Conservation (phyloP, 441 rosid genomes). For the Pelargonium myrrhifolium region DNA sequence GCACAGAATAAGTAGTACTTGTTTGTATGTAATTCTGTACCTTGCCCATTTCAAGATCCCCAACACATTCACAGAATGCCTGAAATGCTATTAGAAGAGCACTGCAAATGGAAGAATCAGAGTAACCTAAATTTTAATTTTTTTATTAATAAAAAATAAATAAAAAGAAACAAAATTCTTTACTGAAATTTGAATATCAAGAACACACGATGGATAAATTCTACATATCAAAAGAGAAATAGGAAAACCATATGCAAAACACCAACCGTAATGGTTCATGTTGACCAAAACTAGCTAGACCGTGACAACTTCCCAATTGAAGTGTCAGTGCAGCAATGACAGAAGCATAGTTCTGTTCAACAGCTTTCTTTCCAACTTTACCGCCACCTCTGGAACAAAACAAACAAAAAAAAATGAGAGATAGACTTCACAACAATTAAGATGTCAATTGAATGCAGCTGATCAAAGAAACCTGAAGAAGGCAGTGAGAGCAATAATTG, state of each 20-base stretch:
- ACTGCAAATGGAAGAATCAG: constrained; percentile 40
- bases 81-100: constrained; percentile 86
- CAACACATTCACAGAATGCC: constrained; percentile 98
- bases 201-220: constrained; percentile 11
- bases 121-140: constrained; percentile 2
- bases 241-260: constrained; percentile 6
- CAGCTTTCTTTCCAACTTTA: constrained; percentile 87
- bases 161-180: constrained; percentile 4
- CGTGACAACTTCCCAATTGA: constrained; percentile 93
- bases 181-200: constrained; percentile 14
- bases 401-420: constrained; percentile 28
- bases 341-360: constrained; percentile 84
- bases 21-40: constrained; percentile 31
- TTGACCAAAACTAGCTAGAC: constrained; percentile 75
- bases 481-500: constrained; percentile 85
- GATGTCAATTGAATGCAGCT: constrained; percentile 16
- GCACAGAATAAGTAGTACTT: constrained; percentile 4
- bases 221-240: background rate
- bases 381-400: constrained; percentile 79
- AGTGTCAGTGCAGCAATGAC: constrained; percentile 86
- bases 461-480: constrained; percentile 68
- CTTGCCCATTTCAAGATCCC: constrained; percentile 99
- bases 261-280: constrained; percentile 81
- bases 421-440: constrained; percentile 18
- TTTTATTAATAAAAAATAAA: too few relatives aligned